Evolutionary conservation across 1,139 yeast species (phyloP), one percentile per base, ranked within the genome.

Genomic region (Arxiozyma heterogenica): DNA sequence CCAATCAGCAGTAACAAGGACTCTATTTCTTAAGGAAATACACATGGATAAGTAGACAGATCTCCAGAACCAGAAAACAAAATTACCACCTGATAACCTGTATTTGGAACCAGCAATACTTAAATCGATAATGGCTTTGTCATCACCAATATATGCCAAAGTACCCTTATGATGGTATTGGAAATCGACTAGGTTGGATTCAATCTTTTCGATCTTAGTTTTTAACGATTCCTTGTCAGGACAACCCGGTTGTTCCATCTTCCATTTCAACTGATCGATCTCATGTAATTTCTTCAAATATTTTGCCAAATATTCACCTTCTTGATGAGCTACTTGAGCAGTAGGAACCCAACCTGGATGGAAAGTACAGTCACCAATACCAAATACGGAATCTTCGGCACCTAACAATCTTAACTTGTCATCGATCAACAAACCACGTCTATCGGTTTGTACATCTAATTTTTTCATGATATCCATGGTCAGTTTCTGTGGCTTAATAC

Each of bases 321-420:
- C 93, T 76, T 91, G 97, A 75, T 89, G 84, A 49, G 98, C 98
- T 57, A 90, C 97, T 77, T 91, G 97, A 50, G 96, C 98, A 55
- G 97, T 91, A 61, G 98, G 97, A 51, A 96, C 95, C 61, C 80
- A 83, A 70, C 90, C 90, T 62, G 94, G 86, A 57, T 81, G 80
- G 72, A 84, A 81, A 49, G 96, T 86, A 77, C 97, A 90, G 75
- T 91, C 98, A 68, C 98, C 98, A 58, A 91, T 74, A 50, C 95
- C 97, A 73, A 78, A 91, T 63, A 91, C 83, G 20, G 71, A 66
- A 61, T 88, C 88, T 63, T 80, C 80, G 50, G 93, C 80, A 67
- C 98, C 98, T 65, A 87, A 81, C 51, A 90, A 86, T 68, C 85
- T 85, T 63, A 90, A 76, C 70, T 80, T 83, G 59, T 88, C 96